Conservation (phyloP, 2,329 filamentous ascomycete species). For the Fusarium staphyleae region DNA sequence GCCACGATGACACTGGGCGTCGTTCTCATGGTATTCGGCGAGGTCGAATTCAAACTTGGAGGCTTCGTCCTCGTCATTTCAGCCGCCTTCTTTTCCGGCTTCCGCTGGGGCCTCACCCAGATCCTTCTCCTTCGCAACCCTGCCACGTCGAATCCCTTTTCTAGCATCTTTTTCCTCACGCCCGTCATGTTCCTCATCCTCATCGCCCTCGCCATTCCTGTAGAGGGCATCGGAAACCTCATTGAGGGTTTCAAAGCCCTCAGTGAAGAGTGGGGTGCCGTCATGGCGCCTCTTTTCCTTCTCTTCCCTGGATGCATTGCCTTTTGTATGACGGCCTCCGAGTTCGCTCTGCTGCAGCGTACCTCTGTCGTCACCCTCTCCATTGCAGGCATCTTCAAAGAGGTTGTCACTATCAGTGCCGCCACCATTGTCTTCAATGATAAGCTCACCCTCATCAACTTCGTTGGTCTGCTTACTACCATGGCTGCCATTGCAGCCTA, state of each 20-base stretch:
- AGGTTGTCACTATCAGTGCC: slow-evolving; percentile 93
- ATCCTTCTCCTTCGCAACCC: slow-evolving; percentile 93
- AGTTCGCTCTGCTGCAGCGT: slow-evolving; percentile 93
- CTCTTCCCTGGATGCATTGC: slow-evolving; percentile 90
- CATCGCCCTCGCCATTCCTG: slow-evolving; percentile 79
- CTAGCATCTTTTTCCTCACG: slow-evolving; percentile 96
- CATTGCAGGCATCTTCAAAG: slow-evolving; percentile 98
- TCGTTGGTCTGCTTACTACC: slow-evolving; percentile 86
- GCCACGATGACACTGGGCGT: slow-evolving; percentile 91
- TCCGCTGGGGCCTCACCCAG: slow-evolving; percentile 98
- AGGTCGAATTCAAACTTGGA: slow-evolving; percentile 84
- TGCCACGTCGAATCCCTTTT: slow-evolving; percentile 95
- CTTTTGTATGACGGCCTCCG: slow-evolving; percentile 95
- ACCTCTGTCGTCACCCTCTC: slow-evolving; percentile 95
- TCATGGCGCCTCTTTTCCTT: slow-evolving; percentile 74
- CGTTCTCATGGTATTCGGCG: slow-evolving; percentile 97
- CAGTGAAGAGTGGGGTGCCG: slow-evolving; percentile 69
- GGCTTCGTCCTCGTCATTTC: slow-evolving; percentile 94
- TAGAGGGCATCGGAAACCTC: slow-evolving; percentile 79
- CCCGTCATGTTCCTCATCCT: slow-evolving; percentile 94
- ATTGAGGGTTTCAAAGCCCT: slow-evolving; percentile 70
- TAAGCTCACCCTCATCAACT: slow-evolving; percentile 83
- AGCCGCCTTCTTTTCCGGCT: slow-evolving; percentile 93
- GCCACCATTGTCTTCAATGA: slow-evolving; percentile 91
- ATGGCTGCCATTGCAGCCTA: slow-evolving; percentile 87